Evolutionary conservation across 1,284 basidiomycete genomes (phyloP).

Genomic region (Cryptococcus sp.): DNA sequence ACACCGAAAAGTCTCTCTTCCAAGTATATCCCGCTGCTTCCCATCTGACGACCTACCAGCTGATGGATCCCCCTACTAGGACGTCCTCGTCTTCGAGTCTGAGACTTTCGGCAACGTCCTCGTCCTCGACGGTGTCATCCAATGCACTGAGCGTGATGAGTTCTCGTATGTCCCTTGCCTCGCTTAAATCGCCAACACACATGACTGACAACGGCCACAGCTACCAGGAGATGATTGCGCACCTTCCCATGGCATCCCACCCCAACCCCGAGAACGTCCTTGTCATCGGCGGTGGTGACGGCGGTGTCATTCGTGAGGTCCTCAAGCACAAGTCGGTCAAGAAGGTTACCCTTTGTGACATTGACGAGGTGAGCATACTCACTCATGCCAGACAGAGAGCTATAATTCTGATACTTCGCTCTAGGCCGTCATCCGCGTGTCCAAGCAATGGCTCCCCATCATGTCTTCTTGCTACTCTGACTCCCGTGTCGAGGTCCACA

Average conservation of each 20-base stretch:
- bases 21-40: slow-evolving; percentile 37
- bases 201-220: slow-evolving; percentile 53
- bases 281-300: slow-evolving; percentile 95
- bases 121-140: slow-evolving; percentile 92
- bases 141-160: slow-evolving; percentile 96
- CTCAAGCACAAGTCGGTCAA: slow-evolving; percentile 92
- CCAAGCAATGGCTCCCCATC: slow-evolving; percentile 88
- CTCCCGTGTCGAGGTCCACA: slow-evolving; percentile 81
- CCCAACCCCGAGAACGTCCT: slow-evolving; percentile 95
- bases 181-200: not conserved
- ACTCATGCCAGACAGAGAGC: not conserved
- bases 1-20: slow-evolving; percentile 88
- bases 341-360: slow-evolving; percentile 93
- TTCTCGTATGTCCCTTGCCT: slow-evolving; percentile 72
- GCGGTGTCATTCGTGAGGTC: slow-evolving; percentile 94
- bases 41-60: too few species aligned
- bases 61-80: slow-evolving; percentile 58
- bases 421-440: slow-evolving; percentile 91
- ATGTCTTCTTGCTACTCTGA: slow-evolving; percentile 86
- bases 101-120: slow-evolving; percentile 95
- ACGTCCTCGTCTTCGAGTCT: slow-evolving; percentile 93
- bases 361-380: slow-evolving; percentile 75
- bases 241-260: slow-evolving; percentile 91
- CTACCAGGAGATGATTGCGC: slow-evolving; percentile 99
- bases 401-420: not conserved